These are phyloP conservation scores for Mucor ambiguus DNA, from an alignment of 371 early-diverging fungal genomes.

Conservation along the genomic window DNA sequence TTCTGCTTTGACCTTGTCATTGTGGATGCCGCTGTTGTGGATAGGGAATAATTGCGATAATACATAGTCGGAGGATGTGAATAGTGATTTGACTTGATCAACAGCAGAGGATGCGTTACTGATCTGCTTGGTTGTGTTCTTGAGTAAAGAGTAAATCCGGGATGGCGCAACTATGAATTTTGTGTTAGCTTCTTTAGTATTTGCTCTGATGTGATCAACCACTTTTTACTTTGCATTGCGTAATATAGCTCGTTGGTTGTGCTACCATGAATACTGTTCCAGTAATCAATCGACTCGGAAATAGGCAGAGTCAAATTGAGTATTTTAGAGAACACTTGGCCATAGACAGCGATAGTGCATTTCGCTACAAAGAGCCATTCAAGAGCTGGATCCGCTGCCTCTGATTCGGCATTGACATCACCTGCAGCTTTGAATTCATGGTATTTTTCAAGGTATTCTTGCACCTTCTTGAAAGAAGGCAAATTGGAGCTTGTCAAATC, in stretches of 20 bases:
- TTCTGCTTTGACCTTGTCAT: not conserved
- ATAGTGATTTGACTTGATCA: conserved; percentile 22
- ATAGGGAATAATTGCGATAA: conserved; percentile 42
- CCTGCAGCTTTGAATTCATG: not conserved
- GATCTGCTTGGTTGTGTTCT: conserved; percentile 21
- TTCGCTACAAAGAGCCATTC: conserved; percentile 63
- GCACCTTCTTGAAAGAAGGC: conserved; percentile 26
- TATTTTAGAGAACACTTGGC: conserved; percentile 58
- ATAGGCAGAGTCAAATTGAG: conserved; percentile 67
- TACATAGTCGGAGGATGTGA: conserved; percentile 31
- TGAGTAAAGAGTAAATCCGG: conserved; percentile 41
- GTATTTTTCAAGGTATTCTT: conserved; percentile 27
- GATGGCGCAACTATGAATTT: conserved; percentile 45
- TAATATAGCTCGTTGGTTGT: conserved; percentile 52
- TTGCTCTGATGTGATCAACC: not conserved
- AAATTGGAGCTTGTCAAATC: conserved; percentile 21
- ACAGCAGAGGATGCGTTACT: not conserved
- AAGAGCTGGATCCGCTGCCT: conserved; percentile 25
- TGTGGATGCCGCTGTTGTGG: conserved; percentile 1
- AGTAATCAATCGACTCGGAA: conserved; percentile 68
- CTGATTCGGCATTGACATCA: not conserved
- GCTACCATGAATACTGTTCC: conserved; percentile 65
- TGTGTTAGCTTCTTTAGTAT: not conserved
- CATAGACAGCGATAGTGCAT: conserved; percentile 63
- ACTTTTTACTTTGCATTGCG: conserved; percentile 61